Evolutionary conservation across 768 basidiomycete genomes (phyloP), one percentile per base, ranked within the genome.

Genomic region (Mycena floridula): DNA sequence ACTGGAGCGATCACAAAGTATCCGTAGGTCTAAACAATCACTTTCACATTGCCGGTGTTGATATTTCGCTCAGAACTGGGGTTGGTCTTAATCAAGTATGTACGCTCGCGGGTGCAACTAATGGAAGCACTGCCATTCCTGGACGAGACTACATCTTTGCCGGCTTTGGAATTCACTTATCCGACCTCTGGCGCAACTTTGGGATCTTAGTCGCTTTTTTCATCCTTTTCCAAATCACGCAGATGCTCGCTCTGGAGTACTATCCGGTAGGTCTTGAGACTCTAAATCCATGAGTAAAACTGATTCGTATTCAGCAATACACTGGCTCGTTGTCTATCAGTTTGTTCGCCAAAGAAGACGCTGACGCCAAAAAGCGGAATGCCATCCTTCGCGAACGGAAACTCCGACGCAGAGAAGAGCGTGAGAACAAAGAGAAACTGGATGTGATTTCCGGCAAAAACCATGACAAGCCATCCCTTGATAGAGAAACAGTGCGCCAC

Each of bases 61-160:
- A n/a, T n/a, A n/a, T n/a, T n/a, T n/a, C n/a, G n/a, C n/a, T n/a
- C n/a, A n/a, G n/a, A n/a, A n/a, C n/a, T n/a, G n/a, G n/a, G n/a
- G n/a, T n/a, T n/a, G n/a, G n/a, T 36, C 65, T 74, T 2, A 84
- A 90, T 52, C 90, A 92, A 65, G 78, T 76, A 8, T 92, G 90
- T 61, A 87, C 87, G 0, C 63, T 91, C 18, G 75, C 74, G 44
- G 89, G 89, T n/a, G 65, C 85, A 1, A 53, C 58, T 3, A 61
- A 73, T 0, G 89, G 89, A 1, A 73, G 69, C 25, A 66, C 66
- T 43, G 41, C 65, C 25, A 77, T 91, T 45, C 50, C 63, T 8
- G 90, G 90, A 3, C 60, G 63, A 7, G 54, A 60, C 18, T 96
- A 96, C 60, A 62, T 93, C 39, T 50, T 64, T 9, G 76, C 72